Evolutionary conservation across 1,139 yeast species (phyloP), one percentile per base, ranked within the genome.

Genomic region (Nakaseomyces glabratus): DNA sequence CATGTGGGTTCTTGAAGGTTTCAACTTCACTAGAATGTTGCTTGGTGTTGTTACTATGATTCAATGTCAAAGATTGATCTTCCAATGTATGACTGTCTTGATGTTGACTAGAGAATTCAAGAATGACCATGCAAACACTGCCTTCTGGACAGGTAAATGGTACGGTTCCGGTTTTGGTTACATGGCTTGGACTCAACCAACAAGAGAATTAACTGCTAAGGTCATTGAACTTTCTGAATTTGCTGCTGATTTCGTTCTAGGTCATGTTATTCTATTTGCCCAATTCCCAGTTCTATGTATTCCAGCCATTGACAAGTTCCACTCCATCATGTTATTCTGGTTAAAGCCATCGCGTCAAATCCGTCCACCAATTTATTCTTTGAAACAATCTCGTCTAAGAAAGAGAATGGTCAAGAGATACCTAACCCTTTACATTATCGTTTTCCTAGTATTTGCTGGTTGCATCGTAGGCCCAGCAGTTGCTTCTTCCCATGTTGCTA

Each of bases 111-210:
- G 99, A 69, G 99, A 90, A 66, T 88, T 86, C 70, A 90, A 88
- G 76, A 88, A 85, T 54, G 98, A 93, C 63, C 88, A 82, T 60
- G 73, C 98, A 29, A 90, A 90, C 67, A 80, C 94, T 52, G 97
- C 98, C 19, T 90, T 93, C 90, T 90, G 99, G 99, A 82, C 95
- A 43, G 99, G 99, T 72, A 88, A 88, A 65, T 90, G 99, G 99
- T 85, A 88, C 63, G 88, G 93, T 44, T 69, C 85, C 45, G 93
- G 95, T 57, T 68, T 90, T 66, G 98, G 98, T 44, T 80, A 82
- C 77, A 79, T 82, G 76, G 95, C 97, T 14, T 73, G 84, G 70
- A 82, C 97, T 24, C 98, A 90, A 68, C 98, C 99, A 46, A 61
- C 84, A 34, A 84, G 99, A 71, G 99, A 90, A 68, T 86, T 84